Percentiles rank a stretch among this genome's conserved stretches.
These are phyloP conservation scores for Coniophora puteana DNA, from an alignment of 1,284 basidiomycete genomes.

Conservation along the genomic window DNA sequence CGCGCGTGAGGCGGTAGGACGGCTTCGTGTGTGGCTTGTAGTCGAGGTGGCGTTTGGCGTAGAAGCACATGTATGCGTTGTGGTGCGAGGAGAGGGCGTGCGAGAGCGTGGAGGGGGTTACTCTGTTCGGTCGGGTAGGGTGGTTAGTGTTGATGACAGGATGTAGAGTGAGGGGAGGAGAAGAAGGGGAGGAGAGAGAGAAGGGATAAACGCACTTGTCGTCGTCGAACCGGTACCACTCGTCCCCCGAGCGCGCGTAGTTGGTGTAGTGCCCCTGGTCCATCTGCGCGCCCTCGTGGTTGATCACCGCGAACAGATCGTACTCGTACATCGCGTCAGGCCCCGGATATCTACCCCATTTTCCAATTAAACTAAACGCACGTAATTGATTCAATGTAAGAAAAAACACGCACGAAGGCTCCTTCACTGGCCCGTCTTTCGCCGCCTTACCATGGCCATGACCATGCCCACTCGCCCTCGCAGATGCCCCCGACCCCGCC, in stretches of 20 bases:
- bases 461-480: too few relatives aligned
- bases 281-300: constrained; percentile 92
- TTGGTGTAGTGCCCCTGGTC: constrained; percentile 95
- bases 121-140: too few relatives aligned
- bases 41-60: constrained; percentile 82
- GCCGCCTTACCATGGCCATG: too few relatives aligned
- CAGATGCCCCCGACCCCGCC: too few relatives aligned
- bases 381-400: constrained; percentile 1
- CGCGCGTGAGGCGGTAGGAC: constrained; percentile 66
- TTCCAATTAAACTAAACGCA: neutral
- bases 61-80: constrained; percentile 90
- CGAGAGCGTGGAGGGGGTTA: constrained; percentile 65
- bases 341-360: constrained; percentile 46
- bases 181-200: neutral
- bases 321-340: constrained; percentile 81
- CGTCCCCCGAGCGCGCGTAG: constrained; percentile 72
- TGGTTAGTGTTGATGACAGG: constrained; percentile 4
- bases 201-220: constrained; percentile 64
- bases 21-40: constrained; percentile 70
- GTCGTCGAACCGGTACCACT: constrained; percentile 96
- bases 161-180: neutral
- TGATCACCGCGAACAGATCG: constrained; percentile 91
- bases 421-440: constrained; percentile 37
- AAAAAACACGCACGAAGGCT: neutral
- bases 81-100: constrained; percentile 64